Base-by-base conservation (phyloP, 345 rosid species). In the Pugionium dolabratum region DNA sequence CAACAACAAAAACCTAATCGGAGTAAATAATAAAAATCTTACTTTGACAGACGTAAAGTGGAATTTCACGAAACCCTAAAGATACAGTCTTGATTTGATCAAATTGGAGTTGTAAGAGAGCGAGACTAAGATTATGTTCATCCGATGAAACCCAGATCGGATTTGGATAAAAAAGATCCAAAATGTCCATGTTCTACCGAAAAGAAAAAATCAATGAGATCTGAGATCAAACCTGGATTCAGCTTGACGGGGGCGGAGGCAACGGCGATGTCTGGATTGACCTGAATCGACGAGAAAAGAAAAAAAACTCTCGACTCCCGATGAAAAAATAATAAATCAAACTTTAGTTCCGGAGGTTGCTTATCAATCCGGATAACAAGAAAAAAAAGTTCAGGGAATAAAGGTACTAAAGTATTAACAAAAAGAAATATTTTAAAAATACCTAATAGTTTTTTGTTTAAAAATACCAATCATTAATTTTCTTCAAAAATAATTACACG, bases 221-320 rank as follows among this genome's bases (percentile, higher is more conserved):
- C 25, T 39, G 50, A 8, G 69, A 65, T 31, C 52, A 42, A 42
- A 65, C 70, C 61, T 53, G 7, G 61, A 52, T 28, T 40, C 4
- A 64, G 46, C 7, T 3, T 37, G 27, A 25, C 61, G 61, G 45
- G 37, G 2, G 36, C 27, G 27, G 27, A 6, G 25, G 62, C 27
- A 9, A 29, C 62, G 62, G 34, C 46, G 62, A 28, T 40, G 47
- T n/a, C 2, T 6, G 9, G 62, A 40, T 30, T 58, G 62, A 58
- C 29, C 62, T 29, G 62, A 58, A 41, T 41, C 37, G 62, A 10
- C n/a, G 28, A 30, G 3, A 9, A 40, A 53, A 7, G 25, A 18
- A 18, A 18, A n/a, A 18, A 18, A 18, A 18, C 18, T 18, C 18
- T 18, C 18, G 18, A 18, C 18, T 18, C 18, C n/a, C 18, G 18